Conservation (phyloP, 768 basidiomycete species). For the Lentinula lateritia region DNA sequence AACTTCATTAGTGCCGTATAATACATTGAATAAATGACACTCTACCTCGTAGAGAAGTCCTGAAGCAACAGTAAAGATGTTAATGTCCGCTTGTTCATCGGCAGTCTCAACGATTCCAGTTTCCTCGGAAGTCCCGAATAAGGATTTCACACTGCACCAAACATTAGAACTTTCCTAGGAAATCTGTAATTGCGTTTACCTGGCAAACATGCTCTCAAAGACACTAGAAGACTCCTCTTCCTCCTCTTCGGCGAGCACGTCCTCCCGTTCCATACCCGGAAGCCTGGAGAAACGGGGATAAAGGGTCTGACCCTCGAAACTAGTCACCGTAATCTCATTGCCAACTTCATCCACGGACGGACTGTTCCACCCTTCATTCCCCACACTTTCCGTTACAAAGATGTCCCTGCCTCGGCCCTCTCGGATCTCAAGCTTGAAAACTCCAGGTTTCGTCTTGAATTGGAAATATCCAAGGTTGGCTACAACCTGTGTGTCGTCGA, state of each 20-base stretch:
- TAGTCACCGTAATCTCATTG: slow-evolving; percentile 73
- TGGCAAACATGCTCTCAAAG: slow-evolving; percentile 42
- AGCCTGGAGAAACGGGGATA: slow-evolving; percentile 72
- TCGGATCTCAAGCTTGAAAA: slow-evolving; percentile 78
- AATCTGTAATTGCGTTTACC: slow-evolving; percentile 30
- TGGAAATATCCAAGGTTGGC: slow-evolving; percentile 96
- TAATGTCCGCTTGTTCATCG: slow-evolving; percentile 80
- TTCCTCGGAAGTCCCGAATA: slow-evolving; percentile 14
- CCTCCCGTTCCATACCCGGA: slow-evolving; percentile 73
- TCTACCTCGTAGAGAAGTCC: slow-evolving; percentile 91
- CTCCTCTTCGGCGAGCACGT: slow-evolving; percentile 61
- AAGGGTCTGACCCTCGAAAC: slow-evolving; percentile 86
- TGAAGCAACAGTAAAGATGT: slow-evolving; percentile 98
- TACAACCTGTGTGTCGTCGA: slow-evolving; percentile 90
- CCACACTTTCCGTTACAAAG: slow-evolving; percentile 78
- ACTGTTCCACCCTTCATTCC: slow-evolving; percentile 87
- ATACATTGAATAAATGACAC: not conserved
- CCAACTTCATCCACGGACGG: slow-evolving; percentile 63
- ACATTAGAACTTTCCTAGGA: not conserved
- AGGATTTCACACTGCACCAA: not conserved
- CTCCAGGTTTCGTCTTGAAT: slow-evolving; percentile 89
- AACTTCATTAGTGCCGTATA: not conserved
- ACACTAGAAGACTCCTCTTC: slow-evolving; percentile 28
- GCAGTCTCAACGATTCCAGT: slow-evolving; percentile 13
- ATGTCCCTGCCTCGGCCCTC: slow-evolving; percentile 77